A percentile compares a stretch with the other conserved stretches of the same genome.
These are phyloP conservation scores for Phoma sp. DNA, from an alignment of 2,329 filamentous ascomycete species.

Conservation along the genomic window DNA sequence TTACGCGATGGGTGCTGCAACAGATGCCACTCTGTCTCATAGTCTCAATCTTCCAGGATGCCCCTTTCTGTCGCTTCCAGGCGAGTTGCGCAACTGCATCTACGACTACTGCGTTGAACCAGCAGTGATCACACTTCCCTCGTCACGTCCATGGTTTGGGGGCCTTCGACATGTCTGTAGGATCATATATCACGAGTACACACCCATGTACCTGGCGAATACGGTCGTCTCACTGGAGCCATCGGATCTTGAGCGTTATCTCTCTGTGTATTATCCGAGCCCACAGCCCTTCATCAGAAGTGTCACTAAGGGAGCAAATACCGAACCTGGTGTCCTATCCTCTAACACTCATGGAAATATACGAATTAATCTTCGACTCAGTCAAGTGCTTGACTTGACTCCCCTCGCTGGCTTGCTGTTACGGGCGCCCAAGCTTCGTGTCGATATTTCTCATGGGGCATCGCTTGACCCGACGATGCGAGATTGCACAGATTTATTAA, in stretches of 20 bases:
- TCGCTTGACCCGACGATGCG: background rate
- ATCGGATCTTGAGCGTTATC: background rate
- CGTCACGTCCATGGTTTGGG: background rate
- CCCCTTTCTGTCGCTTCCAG: background rate
- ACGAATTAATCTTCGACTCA: background rate
- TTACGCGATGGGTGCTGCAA: background rate
- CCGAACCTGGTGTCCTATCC: too few relatives aligned
- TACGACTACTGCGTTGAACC: constrained; percentile 7
- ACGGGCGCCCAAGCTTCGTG: too few relatives aligned
- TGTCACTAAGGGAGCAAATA: too few relatives aligned
- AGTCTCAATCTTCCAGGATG: background rate
- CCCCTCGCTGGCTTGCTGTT: background rate
- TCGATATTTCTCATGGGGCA: too few relatives aligned
- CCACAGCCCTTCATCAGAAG: too few relatives aligned
- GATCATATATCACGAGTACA: background rate
- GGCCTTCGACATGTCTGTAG: background rate
- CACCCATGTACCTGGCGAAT: background rate
- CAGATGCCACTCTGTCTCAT: too few relatives aligned
- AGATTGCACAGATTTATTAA: background rate
- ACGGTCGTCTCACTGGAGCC: background rate
- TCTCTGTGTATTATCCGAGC: background rate
- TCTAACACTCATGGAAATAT: background rate
- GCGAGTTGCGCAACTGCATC: constrained; percentile 6
- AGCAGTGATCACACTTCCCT: background rate
- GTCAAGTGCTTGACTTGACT: background rate